Evolutionary conservation across 2,329 filamentous ascomycete genomes (phyloP).

Genomic region (Plectosphaerella plurivora): DNA sequence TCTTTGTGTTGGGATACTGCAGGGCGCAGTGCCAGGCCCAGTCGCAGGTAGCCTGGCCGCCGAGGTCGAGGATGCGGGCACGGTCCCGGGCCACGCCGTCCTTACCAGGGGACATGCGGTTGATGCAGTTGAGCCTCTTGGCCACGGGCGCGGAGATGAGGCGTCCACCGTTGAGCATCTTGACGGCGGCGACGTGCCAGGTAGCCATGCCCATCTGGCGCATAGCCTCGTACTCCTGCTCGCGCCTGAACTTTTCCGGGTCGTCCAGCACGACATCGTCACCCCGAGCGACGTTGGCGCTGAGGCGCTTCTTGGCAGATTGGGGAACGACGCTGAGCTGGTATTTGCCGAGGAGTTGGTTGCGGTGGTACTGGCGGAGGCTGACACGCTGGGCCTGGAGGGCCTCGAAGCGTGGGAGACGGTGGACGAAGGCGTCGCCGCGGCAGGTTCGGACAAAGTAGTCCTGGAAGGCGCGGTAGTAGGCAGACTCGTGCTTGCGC

Average conservation of each 20-base stretch:
- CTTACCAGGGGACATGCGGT: conserved; percentile 38
- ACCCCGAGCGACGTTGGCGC: conserved; percentile 67
- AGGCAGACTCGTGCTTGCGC: conserved; percentile 65
- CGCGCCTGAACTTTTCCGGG: conserved; percentile 57
- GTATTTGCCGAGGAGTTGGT: conserved; percentile 81
- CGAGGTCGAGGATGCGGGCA: conserved; percentile 76
- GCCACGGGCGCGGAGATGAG: conserved; percentile 61
- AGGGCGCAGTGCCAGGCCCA: conserved; percentile 95
- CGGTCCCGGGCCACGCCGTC: conserved; percentile 44
- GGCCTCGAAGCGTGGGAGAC: conserved; percentile 80
- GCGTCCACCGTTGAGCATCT: conserved; percentile 59
- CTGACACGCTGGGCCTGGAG: conserved; percentile 79
- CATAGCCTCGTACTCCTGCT: conserved; percentile 78
- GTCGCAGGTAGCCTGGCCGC: conserved; percentile 78
- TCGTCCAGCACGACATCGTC: conserved; percentile 62
- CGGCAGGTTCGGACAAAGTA: conserved; percentile 61
- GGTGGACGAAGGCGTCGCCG: conserved; percentile 78
- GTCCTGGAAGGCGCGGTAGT: conserved; percentile 82
- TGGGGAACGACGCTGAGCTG: conserved; percentile 67
- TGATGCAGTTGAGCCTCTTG: conserved; percentile 55
- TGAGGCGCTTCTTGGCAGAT: conserved; percentile 68
- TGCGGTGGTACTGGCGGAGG: conserved; percentile 66
- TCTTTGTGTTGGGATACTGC: conserved; percentile 77
- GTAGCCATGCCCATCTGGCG: conserved; percentile 60
- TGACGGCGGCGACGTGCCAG: conserved; percentile 59